A percentile compares a stretch with the other conserved stretches of the same genome.
Conservation (phyloP, 208 protist species). For the Crithidia expoeki region DNA sequence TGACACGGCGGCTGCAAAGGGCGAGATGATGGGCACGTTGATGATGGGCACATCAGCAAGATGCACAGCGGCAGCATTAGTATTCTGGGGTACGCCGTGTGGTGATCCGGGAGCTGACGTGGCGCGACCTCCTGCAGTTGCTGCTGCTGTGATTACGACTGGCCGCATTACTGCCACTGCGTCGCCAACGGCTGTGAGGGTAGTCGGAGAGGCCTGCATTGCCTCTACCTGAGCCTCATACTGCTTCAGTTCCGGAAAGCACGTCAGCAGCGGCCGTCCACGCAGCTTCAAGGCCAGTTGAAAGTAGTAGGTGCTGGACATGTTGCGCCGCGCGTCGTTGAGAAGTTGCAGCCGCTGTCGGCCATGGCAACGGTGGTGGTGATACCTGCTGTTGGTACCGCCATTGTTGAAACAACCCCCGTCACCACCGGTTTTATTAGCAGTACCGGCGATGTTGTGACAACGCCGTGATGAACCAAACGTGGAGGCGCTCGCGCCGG, state of each 20-base stretch:
- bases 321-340: conserved; percentile 34
- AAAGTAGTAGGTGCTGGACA: conserved; percentile 43
- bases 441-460: background rate
- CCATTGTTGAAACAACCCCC: background rate
- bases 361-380: conserved; percentile 1
- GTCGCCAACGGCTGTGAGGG: conserved; percentile 3
- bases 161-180: conserved; percentile 11
- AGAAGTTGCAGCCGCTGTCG: conserved; percentile 12
- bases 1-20: background rate
- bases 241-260: conserved; percentile 35
- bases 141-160: background rate
- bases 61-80: background rate
- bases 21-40: background rate
- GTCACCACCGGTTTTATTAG: background rate
- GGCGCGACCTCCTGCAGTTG: no score
- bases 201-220: conserved; percentile 21
- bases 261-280: conserved; percentile 38
- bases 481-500: background rate
- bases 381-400: background rate
- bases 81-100: no score
- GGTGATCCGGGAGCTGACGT: background rate
- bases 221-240: conserved; percentile 22
- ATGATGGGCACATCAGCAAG: background rate
- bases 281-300: conserved; percentile 39
- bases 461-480: background rate